Conservation (phyloP, 768 basidiomycete species). For the Hebeloma cylindrosporum region DNA sequence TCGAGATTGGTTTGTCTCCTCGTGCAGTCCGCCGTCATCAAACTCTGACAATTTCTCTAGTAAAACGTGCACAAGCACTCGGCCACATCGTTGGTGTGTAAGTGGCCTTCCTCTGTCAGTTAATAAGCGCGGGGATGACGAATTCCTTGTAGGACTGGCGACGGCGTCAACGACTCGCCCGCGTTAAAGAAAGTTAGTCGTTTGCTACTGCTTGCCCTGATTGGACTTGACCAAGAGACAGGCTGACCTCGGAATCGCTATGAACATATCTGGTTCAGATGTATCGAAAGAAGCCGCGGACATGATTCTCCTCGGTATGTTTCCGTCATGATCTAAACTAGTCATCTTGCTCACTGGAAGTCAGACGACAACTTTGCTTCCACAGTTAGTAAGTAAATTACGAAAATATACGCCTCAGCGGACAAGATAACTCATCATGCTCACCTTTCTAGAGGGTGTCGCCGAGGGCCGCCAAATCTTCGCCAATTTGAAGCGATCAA, state of each 20-base stretch:
- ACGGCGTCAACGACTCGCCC: slow-evolving; percentile 73
- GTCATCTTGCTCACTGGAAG: neutral
- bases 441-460: slow-evolving; percentile 51
- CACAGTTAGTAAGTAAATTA: slow-evolving; percentile 54
- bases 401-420: neutral
- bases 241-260: slow-evolving; percentile 72
- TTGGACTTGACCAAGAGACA: slow-evolving; percentile 10
- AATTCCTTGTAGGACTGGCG: slow-evolving; percentile 51
- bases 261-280: slow-evolving; percentile 75
- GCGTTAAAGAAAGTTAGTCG: slow-evolving; percentile 57
- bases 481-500: slow-evolving; percentile 68
- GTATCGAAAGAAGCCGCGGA: slow-evolving; percentile 76
- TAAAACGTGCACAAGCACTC: slow-evolving; percentile 68
- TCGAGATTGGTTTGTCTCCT: slow-evolving; percentile 57
- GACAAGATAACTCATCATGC: neutral
- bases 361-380: slow-evolving; percentile 73
- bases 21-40: neutral
- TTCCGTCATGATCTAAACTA: neutral
- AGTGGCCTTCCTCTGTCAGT: slow-evolving; percentile 24
- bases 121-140: neutral
- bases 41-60: slow-evolving; percentile 29
- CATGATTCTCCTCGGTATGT: slow-evolving; percentile 65
- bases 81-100: slow-evolving; percentile 75
- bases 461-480: slow-evolving; percentile 70
- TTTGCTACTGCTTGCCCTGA: neutral